Evolutionary conservation across 1,284 basidiomycete species (phyloP).

Genomic region (Heterobasidion irregulare): DNA sequence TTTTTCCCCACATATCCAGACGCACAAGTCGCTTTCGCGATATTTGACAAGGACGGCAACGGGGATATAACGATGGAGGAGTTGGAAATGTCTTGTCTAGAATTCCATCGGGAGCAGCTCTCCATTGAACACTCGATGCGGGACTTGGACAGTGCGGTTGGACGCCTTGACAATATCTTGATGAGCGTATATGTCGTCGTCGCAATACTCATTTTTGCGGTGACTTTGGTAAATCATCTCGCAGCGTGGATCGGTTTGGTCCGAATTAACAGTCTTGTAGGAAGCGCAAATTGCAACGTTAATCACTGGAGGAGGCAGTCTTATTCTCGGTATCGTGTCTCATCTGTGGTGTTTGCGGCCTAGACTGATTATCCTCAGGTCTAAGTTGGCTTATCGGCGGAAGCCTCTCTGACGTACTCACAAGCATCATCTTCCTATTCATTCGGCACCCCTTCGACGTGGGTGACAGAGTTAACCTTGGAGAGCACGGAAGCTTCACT

Average conservation of each 20-base stretch:
- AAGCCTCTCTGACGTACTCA: conserved; percentile 59
- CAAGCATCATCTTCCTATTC: conserved; percentile 82
- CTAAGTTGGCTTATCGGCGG: conserved; percentile 87
- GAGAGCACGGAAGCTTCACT: conserved; percentile 54
- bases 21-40: conserved; percentile 55
- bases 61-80: conserved; percentile 75
- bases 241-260: conserved; percentile 13
- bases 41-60: conserved; percentile 84
- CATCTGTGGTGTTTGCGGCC: conserved; percentile 1
- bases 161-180: conserved; percentile 68
- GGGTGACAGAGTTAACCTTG: conserved; percentile 61
- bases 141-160: conserved; percentile 86
- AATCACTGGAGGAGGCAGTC: conserved; percentile 75
- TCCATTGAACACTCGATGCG: conserved; percentile 85
- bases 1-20: conserved; percentile 68
- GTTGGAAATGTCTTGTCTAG: conserved; percentile 71
- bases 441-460: conserved; percentile 87
- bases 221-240: conserved; percentile 37
- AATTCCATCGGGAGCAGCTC: conserved; percentile 80
- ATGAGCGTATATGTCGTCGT: conserved; percentile 64
- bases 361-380: conserved; percentile 27
- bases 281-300: conserved; percentile 67
- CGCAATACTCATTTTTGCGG: conserved; percentile 67
- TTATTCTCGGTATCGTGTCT: conserved; percentile 54
- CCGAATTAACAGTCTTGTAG: conserved; percentile 19